Evolutionary conservation across 768 basidiomycete species (phyloP).

Genomic region (Suillus sp.): DNA sequence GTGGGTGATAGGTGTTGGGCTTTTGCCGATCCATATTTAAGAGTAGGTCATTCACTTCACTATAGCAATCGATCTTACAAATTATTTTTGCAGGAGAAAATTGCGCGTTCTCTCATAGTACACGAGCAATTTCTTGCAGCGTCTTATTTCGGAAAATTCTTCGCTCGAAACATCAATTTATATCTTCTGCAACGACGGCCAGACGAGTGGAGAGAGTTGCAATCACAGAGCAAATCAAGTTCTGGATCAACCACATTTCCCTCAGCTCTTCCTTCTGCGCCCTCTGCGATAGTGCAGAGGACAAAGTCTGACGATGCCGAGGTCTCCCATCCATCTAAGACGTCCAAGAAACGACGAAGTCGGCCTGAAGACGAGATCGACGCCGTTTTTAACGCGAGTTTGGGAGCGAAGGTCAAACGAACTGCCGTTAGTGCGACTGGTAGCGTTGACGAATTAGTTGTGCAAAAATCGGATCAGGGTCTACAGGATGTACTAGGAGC

Average conservation of each 20-base stretch:
- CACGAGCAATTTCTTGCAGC: constrained; percentile 72
- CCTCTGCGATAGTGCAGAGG: neutral
- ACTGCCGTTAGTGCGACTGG: constrained; percentile 40
- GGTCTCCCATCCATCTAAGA: constrained; percentile 22
- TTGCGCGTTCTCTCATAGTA: constrained; percentile 76
- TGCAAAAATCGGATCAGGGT: constrained; percentile 33
- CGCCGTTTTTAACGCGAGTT: constrained; percentile 57
- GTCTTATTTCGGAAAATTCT: constrained; percentile 87
- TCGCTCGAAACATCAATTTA: constrained; percentile 76
- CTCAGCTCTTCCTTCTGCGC: constrained; percentile 15
- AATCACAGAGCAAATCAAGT: constrained; percentile 47
- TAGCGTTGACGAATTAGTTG: neutral
- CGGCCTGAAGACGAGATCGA: constrained; percentile 71
- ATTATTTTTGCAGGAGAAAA: constrained; percentile 70
- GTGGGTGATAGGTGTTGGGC: constrained; percentile 92
- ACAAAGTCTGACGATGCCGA: neutral
- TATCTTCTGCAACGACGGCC: constrained; percentile 76
- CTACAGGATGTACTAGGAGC: constrained; percentile 58
- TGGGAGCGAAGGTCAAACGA: constrained; percentile 64
- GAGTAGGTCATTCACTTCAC: constrained; percentile 46
- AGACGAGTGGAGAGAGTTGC: constrained; percentile 81
- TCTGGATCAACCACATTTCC: constrained; percentile 21
- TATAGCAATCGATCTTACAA: constrained; percentile 8
- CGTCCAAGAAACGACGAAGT: constrained; percentile 48
- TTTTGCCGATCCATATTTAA: constrained; percentile 89